Evolutionary conservation across 345 rosid species (phyloP), one percentile per base, ranked within the genome.

Genomic region (Arabis hirsuta): DNA sequence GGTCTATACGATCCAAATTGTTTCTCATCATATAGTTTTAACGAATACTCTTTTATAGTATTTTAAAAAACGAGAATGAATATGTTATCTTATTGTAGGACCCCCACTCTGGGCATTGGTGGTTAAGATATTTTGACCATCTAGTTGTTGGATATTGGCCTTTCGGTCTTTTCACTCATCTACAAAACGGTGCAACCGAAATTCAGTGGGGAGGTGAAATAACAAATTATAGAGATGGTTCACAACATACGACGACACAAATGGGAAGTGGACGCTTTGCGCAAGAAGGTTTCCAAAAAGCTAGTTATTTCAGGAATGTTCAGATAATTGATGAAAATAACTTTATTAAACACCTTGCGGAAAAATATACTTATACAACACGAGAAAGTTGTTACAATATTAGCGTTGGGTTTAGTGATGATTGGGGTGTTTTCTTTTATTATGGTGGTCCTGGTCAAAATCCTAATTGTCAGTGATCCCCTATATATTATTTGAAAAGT

Each of bases 391-490:
- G 16, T 16, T 16, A 16, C 16, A 16, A 16, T 16, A 16, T 16
- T 16, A 16, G 16, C 16, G 16, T 16, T 16, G 16, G 16, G 16
- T 16, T 16, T 16, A 16, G 16, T 27, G 4, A 27, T 3, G 31
- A 3, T 31, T 31, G 34, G 85, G 88, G 84, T 31, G 77, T 65
- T 73, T 80, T 73, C 82, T 80, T 84, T 65, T 84, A 73, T 53
- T 84, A 69, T 59, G 88, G 88, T 43, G 88, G 88, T 34, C 88
- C 88, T 53, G 85, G 88, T 39, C 79, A 62, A 68, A 84, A 71
- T 46, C 55, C 80, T 9, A 71, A 73, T 55, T 84, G 88, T 72
- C 2, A 12, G 0, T 42, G 45, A 31, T 31, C 4, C 3, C 4
- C 3, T 31, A 31, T 31, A 31, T 31, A 31, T 16, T 16, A 16